Evolutionary conservation across 495 filamentous ascomycete species (phyloP), one percentile per base, ranked within the genome.

Genomic region (Darksidea phi): DNA sequence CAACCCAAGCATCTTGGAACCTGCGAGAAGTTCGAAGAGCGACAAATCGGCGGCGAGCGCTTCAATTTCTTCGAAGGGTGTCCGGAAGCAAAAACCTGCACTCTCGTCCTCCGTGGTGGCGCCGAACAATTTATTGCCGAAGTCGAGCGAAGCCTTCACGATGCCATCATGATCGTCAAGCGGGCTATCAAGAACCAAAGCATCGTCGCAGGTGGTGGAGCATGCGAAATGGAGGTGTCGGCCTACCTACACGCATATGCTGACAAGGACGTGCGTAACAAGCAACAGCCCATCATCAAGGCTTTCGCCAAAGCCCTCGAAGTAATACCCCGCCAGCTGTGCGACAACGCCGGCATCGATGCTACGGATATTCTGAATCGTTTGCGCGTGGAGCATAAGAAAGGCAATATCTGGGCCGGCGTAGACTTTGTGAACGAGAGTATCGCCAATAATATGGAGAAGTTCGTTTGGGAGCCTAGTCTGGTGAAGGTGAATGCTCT

Each of bases 101-200:
- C 94, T 5, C 82, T 98, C 6, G 86, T 97, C 20, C 86, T 98
- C 60, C 88, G 94, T 72, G 94, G 94, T 67, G 94, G 94, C 51
- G 94, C 94, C 25, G 94, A 97, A 79, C 94, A 98, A 73, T 97
- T 98, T 79, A 97, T 98, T 69, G 94, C 94, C 42, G 94, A 98
- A 74, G 93, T 97, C 0, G 94, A 98, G 80, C 87, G 94, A 41
- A 95, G 89, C 72, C 81, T 98, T 57, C 94, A 98, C 76, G 94
- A 98, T 72, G 94, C 93, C 42, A 96, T 98, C 78, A 98, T 98
- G 94, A 94, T 98, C 64, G 94, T 98, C 64, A 97, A 96, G 81
- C 91, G 95, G 48, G 89, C 93, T 25, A 88, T 97, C 72, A 88
- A 88, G 78, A 93, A 97, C 77, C 86, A 87, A 62, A 88, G 83